Evolutionary conservation across 2,329 filamentous ascomycete species (phyloP).

Genomic region (Daldinia sp.): DNA sequence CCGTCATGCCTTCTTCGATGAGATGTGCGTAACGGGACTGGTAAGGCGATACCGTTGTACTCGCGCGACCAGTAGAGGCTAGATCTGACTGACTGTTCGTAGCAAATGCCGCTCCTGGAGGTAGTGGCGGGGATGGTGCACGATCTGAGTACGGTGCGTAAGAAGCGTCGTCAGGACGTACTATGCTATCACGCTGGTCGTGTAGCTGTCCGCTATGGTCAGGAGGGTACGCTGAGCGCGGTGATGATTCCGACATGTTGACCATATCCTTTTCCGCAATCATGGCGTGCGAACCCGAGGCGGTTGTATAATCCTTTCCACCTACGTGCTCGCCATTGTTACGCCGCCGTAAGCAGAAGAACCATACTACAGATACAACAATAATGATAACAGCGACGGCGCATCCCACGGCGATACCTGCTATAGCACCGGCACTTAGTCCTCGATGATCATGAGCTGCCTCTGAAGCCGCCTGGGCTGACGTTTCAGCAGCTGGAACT

Average conservation of each 20-base stretch:
- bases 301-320: conserved; percentile 44
- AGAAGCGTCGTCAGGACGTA: conserved; percentile 38
- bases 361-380: conserved; percentile 57
- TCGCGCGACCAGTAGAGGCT: conserved; percentile 17
- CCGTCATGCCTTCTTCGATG: conserved; percentile 71
- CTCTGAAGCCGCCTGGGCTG: neutral
- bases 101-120: conserved; percentile 14
- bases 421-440: conserved; percentile 47
- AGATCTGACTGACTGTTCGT: conserved; percentile 38
- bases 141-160: conserved; percentile 54
- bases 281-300: conserved; percentile 53
- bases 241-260: conserved; percentile 49
- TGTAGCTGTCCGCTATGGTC: conserved; percentile 28
- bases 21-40: conserved; percentile 62
- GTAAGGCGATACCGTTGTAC: conserved; percentile 47
- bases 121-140: conserved; percentile 31
- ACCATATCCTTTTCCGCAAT: conserved; percentile 62
- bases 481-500: conserved; percentile 10
- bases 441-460: conserved; percentile 9
- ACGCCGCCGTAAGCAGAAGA: conserved; percentile 56
- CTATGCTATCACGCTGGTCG: conserved; percentile 16
- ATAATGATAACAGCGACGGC: conserved; percentile 53
- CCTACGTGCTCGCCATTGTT: conserved; percentile 34
- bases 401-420: conserved; percentile 46
- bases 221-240: conserved; percentile 35